A percentile compares a stretch with the other conserved stretches of the same genome.
Evolutionary conservation across 176 grass and related monocot genomes (phyloP).

Genomic region (Secale cereale): DNA sequence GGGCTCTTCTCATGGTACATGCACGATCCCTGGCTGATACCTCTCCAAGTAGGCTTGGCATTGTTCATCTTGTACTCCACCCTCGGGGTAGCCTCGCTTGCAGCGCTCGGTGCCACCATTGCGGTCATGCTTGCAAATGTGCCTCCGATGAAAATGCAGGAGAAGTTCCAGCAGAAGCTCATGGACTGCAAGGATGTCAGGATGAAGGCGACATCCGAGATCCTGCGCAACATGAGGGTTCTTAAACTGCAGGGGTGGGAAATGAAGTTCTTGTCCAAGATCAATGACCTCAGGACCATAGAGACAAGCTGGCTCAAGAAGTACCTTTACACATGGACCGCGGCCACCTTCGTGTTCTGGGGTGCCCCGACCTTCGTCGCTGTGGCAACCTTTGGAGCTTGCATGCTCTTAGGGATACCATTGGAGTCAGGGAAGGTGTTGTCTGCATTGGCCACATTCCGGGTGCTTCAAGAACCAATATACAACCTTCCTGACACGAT

Average conservation of each 20-base stretch:
- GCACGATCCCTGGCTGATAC: constrained; percentile 73
- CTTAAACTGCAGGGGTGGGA: constrained; percentile 88
- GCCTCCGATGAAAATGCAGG: constrained; percentile 51
- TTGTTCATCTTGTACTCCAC: constrained; percentile 70
- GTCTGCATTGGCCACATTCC: constrained; percentile 41
- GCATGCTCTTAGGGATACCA: constrained; percentile 41
- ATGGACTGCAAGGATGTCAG: constrained; percentile 79
- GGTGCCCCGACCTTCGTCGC: constrained; percentile 65
- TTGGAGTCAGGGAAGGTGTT: constrained; percentile 48
- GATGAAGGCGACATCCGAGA: constrained; percentile 82
- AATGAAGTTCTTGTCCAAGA: constrained; percentile 87
- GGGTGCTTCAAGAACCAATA: constrained; percentile 45
- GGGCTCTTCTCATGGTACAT: constrained; percentile 62
- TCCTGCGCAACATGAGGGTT: constrained; percentile 84
- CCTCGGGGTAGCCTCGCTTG: constrained; percentile 56
- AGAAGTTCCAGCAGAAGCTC: constrained; percentile 64
- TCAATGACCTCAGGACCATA: constrained; percentile 54
- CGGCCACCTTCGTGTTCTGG: constrained; percentile 49
- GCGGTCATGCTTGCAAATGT: constrained; percentile 74
- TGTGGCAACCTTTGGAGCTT: constrained; percentile 61
- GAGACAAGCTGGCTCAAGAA: constrained; percentile 72
- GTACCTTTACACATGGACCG: constrained; percentile 40
- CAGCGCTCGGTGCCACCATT: constrained; percentile 49
- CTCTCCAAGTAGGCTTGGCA: constrained; percentile 61
- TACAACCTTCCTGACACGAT: constrained; percentile 44